These are phyloP conservation scores for Saccharomyces hybrid DNA, from an alignment of 1,139 yeast species.

Conservation along the genomic window DNA sequence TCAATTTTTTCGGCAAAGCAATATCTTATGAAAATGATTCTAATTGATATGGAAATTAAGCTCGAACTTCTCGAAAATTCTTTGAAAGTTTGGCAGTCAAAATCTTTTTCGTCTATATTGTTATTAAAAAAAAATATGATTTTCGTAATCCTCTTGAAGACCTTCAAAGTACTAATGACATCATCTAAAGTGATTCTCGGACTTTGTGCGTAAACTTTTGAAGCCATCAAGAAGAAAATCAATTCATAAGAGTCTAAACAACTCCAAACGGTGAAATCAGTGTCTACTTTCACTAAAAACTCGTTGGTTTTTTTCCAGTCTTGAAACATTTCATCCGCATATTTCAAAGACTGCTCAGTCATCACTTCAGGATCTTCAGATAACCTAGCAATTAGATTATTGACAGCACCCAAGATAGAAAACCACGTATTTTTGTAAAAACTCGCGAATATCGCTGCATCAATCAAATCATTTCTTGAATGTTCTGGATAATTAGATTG, in stretches of 20 bases:
- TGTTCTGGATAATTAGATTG: neutral
- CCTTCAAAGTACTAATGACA: neutral
- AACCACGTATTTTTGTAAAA: neutral
- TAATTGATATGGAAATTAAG: conserved; percentile 17
- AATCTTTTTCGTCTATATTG: conserved; percentile 7
- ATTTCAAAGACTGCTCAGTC: conserved; percentile 10
- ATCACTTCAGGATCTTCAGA: conserved; percentile 8
- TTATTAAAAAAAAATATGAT: conserved; percentile 5
- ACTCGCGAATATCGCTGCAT: neutral
- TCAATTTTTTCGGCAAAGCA: conserved; percentile 10
- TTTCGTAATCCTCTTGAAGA: neutral
- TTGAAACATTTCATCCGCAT: conserved; percentile 14
- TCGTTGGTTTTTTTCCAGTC: neutral
- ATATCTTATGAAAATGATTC: conserved; percentile 14
- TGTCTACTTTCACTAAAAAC: neutral
- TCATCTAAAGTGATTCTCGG: neutral
- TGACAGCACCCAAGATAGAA: conserved; percentile 4
- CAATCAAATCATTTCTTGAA: neutral
- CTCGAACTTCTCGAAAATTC: conserved; percentile 15
- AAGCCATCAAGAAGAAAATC: neutral
- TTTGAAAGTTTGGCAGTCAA: conserved; percentile 12
- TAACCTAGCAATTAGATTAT: conserved; percentile 21
- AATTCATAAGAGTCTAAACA: neutral
- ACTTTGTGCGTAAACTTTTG: neutral
- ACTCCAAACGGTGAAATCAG: neutral